Conservation (phyloP, 495 filamentous ascomycete species). For the Staphylotrichum tortipilum region DNA sequence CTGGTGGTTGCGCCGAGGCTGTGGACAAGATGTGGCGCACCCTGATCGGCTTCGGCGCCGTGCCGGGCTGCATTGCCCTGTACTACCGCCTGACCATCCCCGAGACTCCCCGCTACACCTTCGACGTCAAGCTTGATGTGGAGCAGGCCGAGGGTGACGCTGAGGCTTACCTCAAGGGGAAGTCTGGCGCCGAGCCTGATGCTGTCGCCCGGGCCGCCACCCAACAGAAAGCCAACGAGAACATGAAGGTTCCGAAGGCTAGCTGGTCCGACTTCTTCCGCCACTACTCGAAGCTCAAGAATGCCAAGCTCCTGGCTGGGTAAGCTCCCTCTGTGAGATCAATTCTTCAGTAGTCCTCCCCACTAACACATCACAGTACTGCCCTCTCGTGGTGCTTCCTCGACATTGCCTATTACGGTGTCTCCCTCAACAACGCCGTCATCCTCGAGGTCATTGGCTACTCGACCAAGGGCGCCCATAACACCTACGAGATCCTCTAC, state of each 20-base stretch:
- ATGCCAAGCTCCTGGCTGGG: constrained; percentile 59
- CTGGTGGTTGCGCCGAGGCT: constrained; percentile 55
- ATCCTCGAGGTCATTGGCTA: constrained; percentile 63
- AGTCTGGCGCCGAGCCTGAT: constrained; percentile 52
- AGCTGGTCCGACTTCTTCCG: constrained; percentile 54
- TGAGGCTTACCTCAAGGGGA: constrained; percentile 52
- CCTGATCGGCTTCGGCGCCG: constrained; percentile 70
- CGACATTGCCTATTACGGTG: constrained; percentile 57
- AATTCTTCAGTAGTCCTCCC: neutral
- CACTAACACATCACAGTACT: constrained; percentile 36
- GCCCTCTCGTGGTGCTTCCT: constrained; percentile 72
- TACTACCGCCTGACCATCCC: constrained; percentile 88
- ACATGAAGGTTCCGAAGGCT: constrained; percentile 53
- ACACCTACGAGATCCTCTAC: constrained; percentile 57
- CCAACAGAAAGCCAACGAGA: constrained; percentile 34
- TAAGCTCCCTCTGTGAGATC: neutral
- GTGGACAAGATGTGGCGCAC: constrained; percentile 84
- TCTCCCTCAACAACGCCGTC: constrained; percentile 64
- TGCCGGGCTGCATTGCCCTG: constrained; percentile 66
- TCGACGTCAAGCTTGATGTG: constrained; percentile 69
- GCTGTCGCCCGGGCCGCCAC: constrained; percentile 48
- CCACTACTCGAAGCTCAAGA: constrained; percentile 58
- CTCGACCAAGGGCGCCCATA: constrained; percentile 42
- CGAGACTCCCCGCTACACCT: constrained; percentile 65
- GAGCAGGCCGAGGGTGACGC: constrained; percentile 63